These are phyloP conservation scores for Elymus sibiricus DNA, from an alignment of 176 grass and related monocot species.

Conservation along the genomic window DNA sequence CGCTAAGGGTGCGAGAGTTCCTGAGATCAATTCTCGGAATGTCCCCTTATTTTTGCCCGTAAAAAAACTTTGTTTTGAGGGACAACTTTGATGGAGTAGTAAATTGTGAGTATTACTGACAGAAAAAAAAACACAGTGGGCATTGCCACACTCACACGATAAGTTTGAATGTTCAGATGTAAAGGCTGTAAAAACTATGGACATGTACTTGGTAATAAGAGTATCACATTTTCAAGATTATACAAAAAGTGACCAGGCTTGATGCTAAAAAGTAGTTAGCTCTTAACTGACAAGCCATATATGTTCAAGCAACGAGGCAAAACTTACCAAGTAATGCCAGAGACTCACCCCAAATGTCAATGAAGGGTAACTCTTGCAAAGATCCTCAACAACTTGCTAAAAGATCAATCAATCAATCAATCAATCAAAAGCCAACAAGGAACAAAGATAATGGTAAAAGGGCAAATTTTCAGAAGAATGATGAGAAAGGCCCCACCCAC, in stretches of 20 bases:
- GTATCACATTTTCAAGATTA: not conserved
- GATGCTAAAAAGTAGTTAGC: not conserved
- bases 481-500: conserved; percentile 23
- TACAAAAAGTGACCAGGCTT: not conserved
- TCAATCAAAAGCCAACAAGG: not conserved
- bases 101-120: too few species aligned
- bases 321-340: not conserved
- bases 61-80: too few species aligned
- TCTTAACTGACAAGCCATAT: not conserved
- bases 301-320: not conserved
- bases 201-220: not conserved
- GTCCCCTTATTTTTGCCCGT: too few species aligned
- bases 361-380: conserved; percentile 66
- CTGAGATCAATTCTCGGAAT: too few species aligned
- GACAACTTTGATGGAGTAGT: not conserved
- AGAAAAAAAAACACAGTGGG: too few species aligned
- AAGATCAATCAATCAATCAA: conserved; percentile 11
- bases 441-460: not conserved
- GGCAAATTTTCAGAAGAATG: not conserved
- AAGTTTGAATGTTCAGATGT: too few species aligned
- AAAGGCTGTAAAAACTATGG: not conserved
- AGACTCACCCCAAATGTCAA: conserved; percentile 62
- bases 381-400: conserved; percentile 51
- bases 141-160: too few species aligned
- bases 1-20: too few species aligned